Evolutionary conservation across 495 filamentous ascomycete genomes (phyloP).

Genomic region (Antarctomyces pellizariae): DNA sequence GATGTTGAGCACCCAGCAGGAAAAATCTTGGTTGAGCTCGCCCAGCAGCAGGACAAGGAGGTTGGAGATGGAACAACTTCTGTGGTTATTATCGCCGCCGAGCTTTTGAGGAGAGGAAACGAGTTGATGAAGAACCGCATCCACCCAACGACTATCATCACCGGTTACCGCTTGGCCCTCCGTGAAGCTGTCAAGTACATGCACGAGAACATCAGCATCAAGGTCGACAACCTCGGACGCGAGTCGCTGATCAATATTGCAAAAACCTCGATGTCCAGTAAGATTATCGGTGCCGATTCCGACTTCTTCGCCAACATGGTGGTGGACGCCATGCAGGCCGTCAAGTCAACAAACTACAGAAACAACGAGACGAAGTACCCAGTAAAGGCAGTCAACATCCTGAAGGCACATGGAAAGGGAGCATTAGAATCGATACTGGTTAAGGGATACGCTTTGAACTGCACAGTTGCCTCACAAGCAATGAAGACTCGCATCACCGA

Average conservation of each 20-base stretch:
- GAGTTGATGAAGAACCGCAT: conserved; percentile 99
- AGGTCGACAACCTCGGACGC: conserved; percentile 72
- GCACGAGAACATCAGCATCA: conserved; percentile 89
- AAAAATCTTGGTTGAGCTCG: conserved; percentile 93
- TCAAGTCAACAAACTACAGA: conserved; percentile 78
- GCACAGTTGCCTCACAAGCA: conserved; percentile 92
- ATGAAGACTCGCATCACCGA: conserved; percentile 87
- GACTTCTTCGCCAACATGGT: conserved; percentile 96
- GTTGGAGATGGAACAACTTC: conserved; percentile 96
- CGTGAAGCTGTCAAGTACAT: conserved; percentile 96
- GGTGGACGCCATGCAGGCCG: conserved; percentile 87
- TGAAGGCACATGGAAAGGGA: conserved; percentile 95
- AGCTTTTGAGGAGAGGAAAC: conserved; percentile 83
- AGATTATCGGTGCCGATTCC: conserved; percentile 89
- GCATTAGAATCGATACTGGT: conserved; percentile 73
- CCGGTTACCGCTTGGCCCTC: conserved; percentile 84
- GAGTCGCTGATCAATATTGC: conserved; percentile 88
- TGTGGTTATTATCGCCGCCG: conserved; percentile 89
- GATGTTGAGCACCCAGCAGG: conserved; percentile 96
- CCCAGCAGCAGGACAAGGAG: conserved; percentile 97
- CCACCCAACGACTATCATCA: conserved; percentile 98
- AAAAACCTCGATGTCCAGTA: conserved; percentile 97
- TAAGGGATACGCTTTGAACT: conserved; percentile 94
- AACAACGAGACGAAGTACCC: conserved; percentile 83
- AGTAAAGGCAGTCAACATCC: conserved; percentile 94